A percentile compares a stretch with the other conserved stretches of the same genome.
phyloP scores from a whole-genome alignment of 371 early-diverging fungal species.

The Actinomortierella ambigua region DNA sequence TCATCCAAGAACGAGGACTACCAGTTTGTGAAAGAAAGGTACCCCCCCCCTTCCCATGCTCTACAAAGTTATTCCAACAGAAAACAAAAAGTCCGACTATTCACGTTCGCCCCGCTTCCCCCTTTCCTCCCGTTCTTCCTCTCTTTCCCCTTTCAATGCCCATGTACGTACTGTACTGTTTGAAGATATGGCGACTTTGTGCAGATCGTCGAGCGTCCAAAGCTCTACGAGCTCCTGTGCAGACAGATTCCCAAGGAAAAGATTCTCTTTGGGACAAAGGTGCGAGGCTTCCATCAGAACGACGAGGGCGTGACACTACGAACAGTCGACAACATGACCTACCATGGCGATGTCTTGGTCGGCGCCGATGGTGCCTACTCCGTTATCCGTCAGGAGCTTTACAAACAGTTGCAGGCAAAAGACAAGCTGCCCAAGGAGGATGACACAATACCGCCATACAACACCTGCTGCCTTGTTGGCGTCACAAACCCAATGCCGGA shows the following conservation, averaged over 20 bases:
- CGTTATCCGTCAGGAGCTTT: conserved; percentile 24
- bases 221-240: conserved; percentile 13
- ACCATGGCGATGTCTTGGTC: conserved; percentile 28
- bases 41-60: too few relatives aligned
- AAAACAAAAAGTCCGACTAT: too few relatives aligned
- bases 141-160: too few relatives aligned
- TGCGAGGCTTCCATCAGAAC: conserved; percentile 15
- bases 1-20: too few relatives aligned
- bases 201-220: conserved; percentile 23
- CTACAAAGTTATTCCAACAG: too few relatives aligned
- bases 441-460: conserved; percentile 9
- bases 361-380: conserved; percentile 40
- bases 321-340: conserved; percentile 20
- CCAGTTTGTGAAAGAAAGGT: too few relatives aligned
- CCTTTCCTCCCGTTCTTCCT: too few relatives aligned
- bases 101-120: too few relatives aligned
- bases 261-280: conserved; percentile 25
- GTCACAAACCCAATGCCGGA: too few relatives aligned
- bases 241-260: conserved; percentile 16
- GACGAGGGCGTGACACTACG: conserved; percentile 20
- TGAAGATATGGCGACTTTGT: conserved; percentile 23
- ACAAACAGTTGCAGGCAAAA: conserved; percentile 7
- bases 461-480: conserved; percentile 21
- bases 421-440: conserved; percentile 15
- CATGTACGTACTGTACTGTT: too few relatives aligned